Conservation (phyloP, 345 rosid genomes). For the Salix exigua region DNA sequence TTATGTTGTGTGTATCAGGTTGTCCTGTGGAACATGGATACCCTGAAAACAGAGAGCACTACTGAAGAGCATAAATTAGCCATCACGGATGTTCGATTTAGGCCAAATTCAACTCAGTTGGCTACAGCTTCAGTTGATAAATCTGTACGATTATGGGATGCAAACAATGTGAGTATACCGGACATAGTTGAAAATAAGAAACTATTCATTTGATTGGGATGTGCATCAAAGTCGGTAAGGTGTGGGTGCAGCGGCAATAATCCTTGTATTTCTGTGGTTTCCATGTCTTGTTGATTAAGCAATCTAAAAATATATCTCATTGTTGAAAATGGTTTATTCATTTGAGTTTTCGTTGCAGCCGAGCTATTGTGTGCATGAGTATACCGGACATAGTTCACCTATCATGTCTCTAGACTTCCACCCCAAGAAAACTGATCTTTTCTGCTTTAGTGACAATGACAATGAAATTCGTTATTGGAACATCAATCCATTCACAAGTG, state of each 20-base stretch:
- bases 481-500: conserved; percentile 42
- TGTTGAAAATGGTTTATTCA: not conserved
- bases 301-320: not conserved
- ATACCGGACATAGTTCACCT: conserved; percentile 47
- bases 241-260: not conserved
- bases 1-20: conserved; percentile 35
- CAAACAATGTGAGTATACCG: conserved; percentile 44
- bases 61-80: conserved; percentile 55
- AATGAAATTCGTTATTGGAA: conserved; percentile 55
- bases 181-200: too few species aligned
- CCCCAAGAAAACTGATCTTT: conserved; percentile 57
- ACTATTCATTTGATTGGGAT: too few species aligned
- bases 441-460: conserved; percentile 55
- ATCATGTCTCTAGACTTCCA: conserved; percentile 72
- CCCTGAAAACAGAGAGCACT: conserved; percentile 42
- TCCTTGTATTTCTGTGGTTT: not conserved
- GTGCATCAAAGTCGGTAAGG: not conserved
- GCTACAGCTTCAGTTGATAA: conserved; percentile 66
- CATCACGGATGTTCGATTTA: conserved; percentile 67
- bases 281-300: not conserved
- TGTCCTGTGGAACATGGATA: conserved; percentile 66
- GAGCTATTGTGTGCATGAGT: conserved; percentile 39
- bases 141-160: conserved; percentile 71
- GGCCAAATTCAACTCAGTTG: conserved; percentile 65
- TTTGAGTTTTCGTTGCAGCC: conserved; percentile 40